Evolutionary conservation across 225 moss, liverwort and hornwort genomes (phyloP).

Genomic region (Polytrichum commune): DNA sequence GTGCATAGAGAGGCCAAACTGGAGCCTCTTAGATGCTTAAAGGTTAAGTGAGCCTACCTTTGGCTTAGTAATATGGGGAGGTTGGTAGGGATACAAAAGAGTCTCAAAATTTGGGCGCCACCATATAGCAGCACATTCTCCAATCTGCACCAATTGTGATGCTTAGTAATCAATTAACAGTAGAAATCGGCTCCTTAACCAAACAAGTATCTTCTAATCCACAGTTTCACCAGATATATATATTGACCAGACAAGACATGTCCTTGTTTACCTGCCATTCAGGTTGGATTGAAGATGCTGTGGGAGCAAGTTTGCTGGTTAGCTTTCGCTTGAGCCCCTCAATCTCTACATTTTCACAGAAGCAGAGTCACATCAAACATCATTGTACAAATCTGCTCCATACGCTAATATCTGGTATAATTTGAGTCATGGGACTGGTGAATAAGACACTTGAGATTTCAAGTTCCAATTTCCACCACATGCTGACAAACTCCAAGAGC

Average conservation of each 20-base stretch:
- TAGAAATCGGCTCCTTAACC: too few relatives aligned
- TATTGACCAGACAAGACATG: background rate
- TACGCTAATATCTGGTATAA: background rate
- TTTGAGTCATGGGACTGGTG: too few relatives aligned
- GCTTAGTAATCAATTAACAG: background rate
- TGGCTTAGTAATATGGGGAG: conserved; percentile 98
- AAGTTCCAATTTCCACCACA: too few relatives aligned
- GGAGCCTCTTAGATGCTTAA: too few relatives aligned
- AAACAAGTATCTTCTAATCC: too few relatives aligned
- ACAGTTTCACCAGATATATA: background rate
- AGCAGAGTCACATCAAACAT: background rate
- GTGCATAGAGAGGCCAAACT: too few relatives aligned
- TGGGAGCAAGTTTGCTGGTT: conserved; percentile 94
- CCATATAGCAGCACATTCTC: conserved; percentile 99
- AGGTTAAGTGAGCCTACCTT: conserved; percentile 52
- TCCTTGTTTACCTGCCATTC: conserved; percentile 80
- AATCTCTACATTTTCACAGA: conserved; percentile 58
- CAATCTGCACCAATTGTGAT: conserved; percentile 52
- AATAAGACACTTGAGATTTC: too few relatives aligned
- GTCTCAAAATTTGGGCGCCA: conserved; percentile 99
- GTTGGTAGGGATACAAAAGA: conserved; percentile 92
- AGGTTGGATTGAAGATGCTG: conserved; percentile 91
- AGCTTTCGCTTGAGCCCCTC: conserved; percentile 96
- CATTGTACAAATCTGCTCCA: background rate
- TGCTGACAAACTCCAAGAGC: too few relatives aligned